phyloP scores from a whole-genome alignment of 371 early-diverging fungal genomes.

The Rhizomucor miehei region DNA sequence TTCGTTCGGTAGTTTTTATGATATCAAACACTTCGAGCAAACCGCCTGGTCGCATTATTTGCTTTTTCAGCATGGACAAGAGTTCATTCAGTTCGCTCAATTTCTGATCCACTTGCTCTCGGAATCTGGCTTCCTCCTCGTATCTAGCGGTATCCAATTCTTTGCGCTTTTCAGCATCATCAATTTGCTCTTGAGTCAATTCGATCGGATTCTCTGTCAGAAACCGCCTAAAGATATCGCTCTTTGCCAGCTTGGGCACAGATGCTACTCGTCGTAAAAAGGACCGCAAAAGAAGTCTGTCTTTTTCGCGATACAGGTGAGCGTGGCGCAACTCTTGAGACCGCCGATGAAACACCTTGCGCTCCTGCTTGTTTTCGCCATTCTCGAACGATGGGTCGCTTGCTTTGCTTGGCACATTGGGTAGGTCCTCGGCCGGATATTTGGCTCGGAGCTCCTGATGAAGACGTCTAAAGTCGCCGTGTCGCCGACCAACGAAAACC shows the following conservation, averaged over 20 bases:
- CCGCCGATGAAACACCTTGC: background rate
- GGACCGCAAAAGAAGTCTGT: slow-evolving; percentile 48
- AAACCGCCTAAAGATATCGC: slow-evolving; percentile 33
- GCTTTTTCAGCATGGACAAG: slow-evolving; percentile 44
- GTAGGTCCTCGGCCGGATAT: slow-evolving; percentile 26
- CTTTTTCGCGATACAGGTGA: slow-evolving; percentile 41
- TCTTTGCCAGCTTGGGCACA: slow-evolving; percentile 31
- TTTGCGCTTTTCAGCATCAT: slow-evolving; percentile 36
- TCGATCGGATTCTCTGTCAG: slow-evolving; percentile 37
- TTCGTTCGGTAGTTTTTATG: slow-evolving; percentile 35
- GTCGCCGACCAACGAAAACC: slow-evolving; percentile 26
- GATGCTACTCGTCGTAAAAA: slow-evolving; percentile 38
- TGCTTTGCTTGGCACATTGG: slow-evolving; percentile 25
- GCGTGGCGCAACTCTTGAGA: background rate
- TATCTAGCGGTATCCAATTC: slow-evolving; percentile 34
- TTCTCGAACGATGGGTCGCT: slow-evolving; percentile 12
- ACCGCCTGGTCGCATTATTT: slow-evolving; percentile 48
- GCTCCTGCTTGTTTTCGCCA: slow-evolving; percentile 5
- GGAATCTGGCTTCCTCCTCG: slow-evolving; percentile 41
- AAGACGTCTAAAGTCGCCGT: slow-evolving; percentile 29
- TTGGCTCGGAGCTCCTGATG: slow-evolving; percentile 20
- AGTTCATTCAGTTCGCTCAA: slow-evolving; percentile 43
- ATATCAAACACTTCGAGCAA: slow-evolving; percentile 29
- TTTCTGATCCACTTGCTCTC: slow-evolving; percentile 42
- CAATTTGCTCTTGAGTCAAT: slow-evolving; percentile 32